phyloP scores from a whole-genome alignment of 148 eudicot species.

The Vaccinium myrtillus region DNA sequence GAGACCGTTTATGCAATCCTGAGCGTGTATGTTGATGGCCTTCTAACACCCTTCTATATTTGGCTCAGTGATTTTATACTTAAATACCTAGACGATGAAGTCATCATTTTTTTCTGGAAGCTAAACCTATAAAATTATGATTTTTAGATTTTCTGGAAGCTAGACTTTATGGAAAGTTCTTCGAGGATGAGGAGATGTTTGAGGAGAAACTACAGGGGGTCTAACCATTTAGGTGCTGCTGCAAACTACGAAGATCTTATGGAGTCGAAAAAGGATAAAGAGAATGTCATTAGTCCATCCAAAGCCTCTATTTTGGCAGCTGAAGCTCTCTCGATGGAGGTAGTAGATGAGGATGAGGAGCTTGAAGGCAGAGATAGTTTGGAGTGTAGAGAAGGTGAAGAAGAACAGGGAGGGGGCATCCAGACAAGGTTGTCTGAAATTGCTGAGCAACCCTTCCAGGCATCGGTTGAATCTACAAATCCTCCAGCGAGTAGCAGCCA shows the following conservation, averaged over 20 bases:
- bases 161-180: slow-evolving; percentile 86
- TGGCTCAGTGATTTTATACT: slow-evolving; percentile 2
- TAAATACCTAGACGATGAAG: background rate
- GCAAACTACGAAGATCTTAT: slow-evolving; percentile 67
- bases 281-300: slow-evolving; percentile 52
- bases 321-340: slow-evolving; percentile 79
- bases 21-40: slow-evolving; percentile 49
- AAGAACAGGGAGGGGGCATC: slow-evolving; percentile 42
- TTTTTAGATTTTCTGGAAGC: slow-evolving; percentile 86
- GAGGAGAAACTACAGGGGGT: slow-evolving; percentile 79
- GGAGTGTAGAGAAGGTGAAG: slow-evolving; percentile 41
- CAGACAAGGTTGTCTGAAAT: slow-evolving; percentile 45
- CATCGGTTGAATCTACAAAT: slow-evolving; percentile 42
- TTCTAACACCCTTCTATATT: background rate
- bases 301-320: slow-evolving; percentile 67
- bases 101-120: background rate
- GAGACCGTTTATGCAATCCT: slow-evolving; percentile 56
- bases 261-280: slow-evolving; percentile 40
- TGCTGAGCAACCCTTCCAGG: slow-evolving; percentile 47
- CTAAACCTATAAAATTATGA: background rate
- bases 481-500: slow-evolving; percentile 46
- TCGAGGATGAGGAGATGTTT: slow-evolving; percentile 85
- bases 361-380: slow-evolving; percentile 38
- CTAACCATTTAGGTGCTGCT: slow-evolving; percentile 85
- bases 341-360: slow-evolving; percentile 72